These are phyloP conservation scores for Arabis alpina DNA, from an alignment of 345 rosid species.

Conservation along the genomic window DNA sequence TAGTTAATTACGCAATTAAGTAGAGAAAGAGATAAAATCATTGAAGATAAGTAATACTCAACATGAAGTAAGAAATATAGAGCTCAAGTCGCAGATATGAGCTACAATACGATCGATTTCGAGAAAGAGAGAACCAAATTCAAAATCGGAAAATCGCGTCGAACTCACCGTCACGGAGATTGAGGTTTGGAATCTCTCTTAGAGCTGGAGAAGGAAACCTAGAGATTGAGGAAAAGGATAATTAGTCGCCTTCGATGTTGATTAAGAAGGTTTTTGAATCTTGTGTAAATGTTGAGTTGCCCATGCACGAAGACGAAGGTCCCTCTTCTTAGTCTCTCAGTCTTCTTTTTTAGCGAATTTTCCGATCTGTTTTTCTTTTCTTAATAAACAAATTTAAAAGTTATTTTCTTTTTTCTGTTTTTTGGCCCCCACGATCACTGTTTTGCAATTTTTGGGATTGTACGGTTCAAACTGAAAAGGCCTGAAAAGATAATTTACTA, in stretches of 20 bases:
- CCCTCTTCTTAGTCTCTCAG: not conserved
- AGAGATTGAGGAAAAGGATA: conserved; percentile 1
- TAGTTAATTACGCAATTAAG: not conserved
- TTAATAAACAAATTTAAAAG: not conserved
- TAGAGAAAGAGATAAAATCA: not conserved
- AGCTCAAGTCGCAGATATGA: not conserved
- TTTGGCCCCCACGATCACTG: conserved; percentile 16
- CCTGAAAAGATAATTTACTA: conserved; percentile 18
- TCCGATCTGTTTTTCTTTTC: conserved; percentile 30
- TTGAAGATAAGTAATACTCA: not conserved
- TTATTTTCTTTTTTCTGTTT: not conserved
- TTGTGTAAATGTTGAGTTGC: conserved; percentile 24
- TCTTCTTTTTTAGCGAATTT: conserved; percentile 21
- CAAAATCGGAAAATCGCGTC: conserved; percentile 8
- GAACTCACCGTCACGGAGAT: conserved; percentile 26
- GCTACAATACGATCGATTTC: conserved; percentile 8
- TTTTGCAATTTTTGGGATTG: not conserved
- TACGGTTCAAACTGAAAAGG: conserved; percentile 25
- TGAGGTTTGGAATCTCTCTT: conserved; percentile 19
- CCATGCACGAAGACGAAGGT: conserved; percentile 45
- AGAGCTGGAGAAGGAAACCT: conserved; percentile 13
- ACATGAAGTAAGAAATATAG: conserved; percentile 1
- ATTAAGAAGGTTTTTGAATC: conserved; percentile 18
- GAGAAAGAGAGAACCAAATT: not conserved
- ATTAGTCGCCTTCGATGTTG: conserved; percentile 11